Evolutionary conservation across 345 rosid species (phyloP).

Genomic region (Angophora floribunda): DNA sequence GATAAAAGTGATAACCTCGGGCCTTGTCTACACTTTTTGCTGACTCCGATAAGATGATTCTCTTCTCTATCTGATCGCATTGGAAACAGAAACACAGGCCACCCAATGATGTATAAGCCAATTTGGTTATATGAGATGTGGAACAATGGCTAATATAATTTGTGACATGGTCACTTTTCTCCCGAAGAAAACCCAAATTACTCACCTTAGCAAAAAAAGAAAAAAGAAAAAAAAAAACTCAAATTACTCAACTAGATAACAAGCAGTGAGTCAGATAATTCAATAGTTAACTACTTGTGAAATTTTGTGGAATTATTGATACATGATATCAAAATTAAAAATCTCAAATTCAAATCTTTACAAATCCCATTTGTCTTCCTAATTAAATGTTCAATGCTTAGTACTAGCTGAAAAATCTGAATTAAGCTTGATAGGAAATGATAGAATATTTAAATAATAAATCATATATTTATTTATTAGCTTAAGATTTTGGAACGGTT

Average conservation of each 20-base stretch:
- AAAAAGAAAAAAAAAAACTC: not conserved
- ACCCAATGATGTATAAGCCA: not conserved
- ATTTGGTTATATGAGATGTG: not conserved
- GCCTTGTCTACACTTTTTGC: not conserved
- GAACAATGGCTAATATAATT: not conserved
- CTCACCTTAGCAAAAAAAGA: not conserved
- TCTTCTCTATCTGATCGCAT: not conserved
- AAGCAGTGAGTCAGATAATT: not conserved
- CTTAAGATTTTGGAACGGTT: rapidly evolving
- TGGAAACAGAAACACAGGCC: not conserved
- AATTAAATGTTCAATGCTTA: too few relatives aligned
- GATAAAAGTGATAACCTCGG: not conserved
- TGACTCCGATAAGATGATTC: not conserved
- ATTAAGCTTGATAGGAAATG: too few relatives aligned
- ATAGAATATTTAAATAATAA: too few relatives aligned
- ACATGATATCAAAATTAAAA: rapidly evolving
- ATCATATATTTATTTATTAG: rapidly evolving
- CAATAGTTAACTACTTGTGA: not conserved
- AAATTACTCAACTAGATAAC: not conserved
- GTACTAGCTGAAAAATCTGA: not conserved
- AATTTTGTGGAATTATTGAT: not conserved
- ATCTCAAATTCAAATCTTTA: not conserved
- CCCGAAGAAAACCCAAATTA: not conserved
- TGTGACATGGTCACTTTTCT: not conserved
- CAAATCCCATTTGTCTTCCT: not conserved